Evolutionary conservation across 2,329 filamentous ascomycete genomes (phyloP), one percentile per base, ranked within the genome.

Genomic region (Penicillium sp.): DNA sequence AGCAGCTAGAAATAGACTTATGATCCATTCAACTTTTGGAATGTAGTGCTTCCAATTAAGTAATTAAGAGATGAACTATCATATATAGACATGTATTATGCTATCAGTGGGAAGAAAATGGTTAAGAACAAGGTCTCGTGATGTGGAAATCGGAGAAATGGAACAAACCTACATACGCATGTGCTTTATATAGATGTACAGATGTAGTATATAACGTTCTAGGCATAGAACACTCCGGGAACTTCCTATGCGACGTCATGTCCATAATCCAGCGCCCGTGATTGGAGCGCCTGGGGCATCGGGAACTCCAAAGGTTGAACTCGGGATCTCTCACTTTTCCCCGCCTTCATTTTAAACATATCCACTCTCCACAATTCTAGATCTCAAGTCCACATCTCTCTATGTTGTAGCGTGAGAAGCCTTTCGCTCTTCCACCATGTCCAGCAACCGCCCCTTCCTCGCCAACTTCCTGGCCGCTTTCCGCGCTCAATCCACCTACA

Each of bases 401-500:
- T 23, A 23, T 23, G 23, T 23, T 23, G 23, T 23, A 23, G 23
- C 3, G 23, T 23, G 23, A 23, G 26, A 13, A 36, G 32, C 35
- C 11, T 50, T 46, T 42, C 36, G 39, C 39, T 41, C 35, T 44
- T 51, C 39, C 53, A 76, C 55, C 63, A 87, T 87, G 84, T 81
- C 83, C 2, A 85, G 82, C 60, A 86, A 87, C 74, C 75, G 84
- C 54, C 84, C 80, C 44, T 88, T 88, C 74, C 79, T 88, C 64
- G 79, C 84, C 61, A 84, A 84, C 75, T 86, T 88, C 74, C 80
- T 88, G 58, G 81, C 85, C 44, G 84, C 84, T 58, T 88, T 88
- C 67, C 80, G 85, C 47, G 83, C 85, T 47, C 84, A 87, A 66
- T 84, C 84, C 39, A 77, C 79, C 52, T 79, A 83, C 60, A 86